These are phyloP conservation scores for Fusarium graminum DNA, from an alignment of 2,329 filamentous ascomycete species.

Conservation along the genomic window DNA sequence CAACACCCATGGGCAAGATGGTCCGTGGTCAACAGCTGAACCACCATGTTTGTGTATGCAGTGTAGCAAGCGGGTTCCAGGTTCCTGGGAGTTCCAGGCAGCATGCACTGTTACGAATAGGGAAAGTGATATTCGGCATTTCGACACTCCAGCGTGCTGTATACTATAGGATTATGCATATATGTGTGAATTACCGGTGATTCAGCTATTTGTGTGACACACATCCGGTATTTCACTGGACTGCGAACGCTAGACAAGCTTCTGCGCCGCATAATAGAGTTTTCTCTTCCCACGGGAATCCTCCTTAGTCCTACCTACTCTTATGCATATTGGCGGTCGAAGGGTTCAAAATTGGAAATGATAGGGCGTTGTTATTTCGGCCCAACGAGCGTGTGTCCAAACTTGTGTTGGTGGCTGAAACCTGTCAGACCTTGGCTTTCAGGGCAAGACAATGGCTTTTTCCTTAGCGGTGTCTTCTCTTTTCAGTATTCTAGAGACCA, in stretches of 20 bases:
- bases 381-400: slow-evolving; percentile 8
- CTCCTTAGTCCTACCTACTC: background rate
- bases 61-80: slow-evolving; percentile 5
- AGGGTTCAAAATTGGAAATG: slow-evolving; percentile 13
- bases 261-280: background rate
- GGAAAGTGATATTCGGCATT: slow-evolving; percentile 20
- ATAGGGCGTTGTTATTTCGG: slow-evolving; percentile 1
- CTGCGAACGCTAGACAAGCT: slow-evolving; percentile 1
- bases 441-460: background rate
- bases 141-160: background rate
- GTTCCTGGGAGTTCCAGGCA: slow-evolving; percentile 7
- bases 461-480: background rate
- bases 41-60: slow-evolving; percentile 16
- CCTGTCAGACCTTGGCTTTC: slow-evolving; percentile 7
- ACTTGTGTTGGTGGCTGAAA: slow-evolving; percentile 22
- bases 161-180: slow-evolving; percentile 14
- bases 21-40: slow-evolving; percentile 32
- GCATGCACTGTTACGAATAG: slow-evolving; percentile 1
- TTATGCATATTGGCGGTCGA: slow-evolving; percentile 9
- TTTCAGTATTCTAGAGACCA: background rate
- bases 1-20: slow-evolving; percentile 4
- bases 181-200: slow-evolving; percentile 18
- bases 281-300: background rate
- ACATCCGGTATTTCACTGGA: slow-evolving; percentile 2
- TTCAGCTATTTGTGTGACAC: slow-evolving; percentile 20